phyloP scores from a whole-genome alignment of 2,329 filamentous ascomycete genomes.

The Diaporthe nobilis region DNA sequence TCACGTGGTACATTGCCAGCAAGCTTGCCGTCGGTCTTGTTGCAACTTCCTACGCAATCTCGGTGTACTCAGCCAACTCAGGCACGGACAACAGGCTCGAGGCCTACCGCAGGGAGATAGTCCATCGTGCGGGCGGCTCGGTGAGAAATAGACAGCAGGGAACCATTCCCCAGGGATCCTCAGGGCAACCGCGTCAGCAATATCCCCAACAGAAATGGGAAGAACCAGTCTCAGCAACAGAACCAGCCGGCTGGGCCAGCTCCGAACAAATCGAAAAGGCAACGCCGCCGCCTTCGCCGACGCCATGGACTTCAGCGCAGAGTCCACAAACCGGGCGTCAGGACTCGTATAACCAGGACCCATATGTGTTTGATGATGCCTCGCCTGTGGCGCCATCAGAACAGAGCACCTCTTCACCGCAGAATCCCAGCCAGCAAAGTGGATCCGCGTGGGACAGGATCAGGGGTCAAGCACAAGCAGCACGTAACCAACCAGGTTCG shows the following conservation, averaged over 20 bases:
- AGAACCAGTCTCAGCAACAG: background rate
- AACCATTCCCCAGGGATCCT: background rate
- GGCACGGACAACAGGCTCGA: conserved; percentile 37
- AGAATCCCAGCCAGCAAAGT: conserved; percentile 6
- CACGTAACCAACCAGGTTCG: conserved; percentile 7
- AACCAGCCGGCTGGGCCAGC: conserved; percentile 23
- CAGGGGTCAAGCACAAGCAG: conserved; percentile 36
- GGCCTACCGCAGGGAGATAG: conserved; percentile 22
- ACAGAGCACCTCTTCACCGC: background rate
- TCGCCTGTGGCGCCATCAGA: conserved; percentile 40
- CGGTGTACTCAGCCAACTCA: conserved; percentile 28
- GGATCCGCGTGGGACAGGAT: conserved; percentile 43
- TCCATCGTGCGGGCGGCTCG: background rate
- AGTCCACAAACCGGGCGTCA: conserved; percentile 13
- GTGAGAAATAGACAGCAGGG: background rate
- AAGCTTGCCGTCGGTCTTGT: conserved; percentile 49
- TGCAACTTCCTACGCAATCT: conserved; percentile 50
- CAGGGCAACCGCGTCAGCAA: background rate
- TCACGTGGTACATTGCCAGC: conserved; percentile 50
- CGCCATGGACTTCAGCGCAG: conserved; percentile 31
- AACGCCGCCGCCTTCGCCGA: conserved; percentile 3
- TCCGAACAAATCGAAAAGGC: conserved; percentile 27
- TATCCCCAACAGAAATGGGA: conserved; percentile 9
- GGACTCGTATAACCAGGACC: conserved; percentile 10
- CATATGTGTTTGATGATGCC: conserved; percentile 41